phyloP scores from a whole-genome alignment of 129 eudicot species.

The Chrysanthemum makinoi region DNA sequence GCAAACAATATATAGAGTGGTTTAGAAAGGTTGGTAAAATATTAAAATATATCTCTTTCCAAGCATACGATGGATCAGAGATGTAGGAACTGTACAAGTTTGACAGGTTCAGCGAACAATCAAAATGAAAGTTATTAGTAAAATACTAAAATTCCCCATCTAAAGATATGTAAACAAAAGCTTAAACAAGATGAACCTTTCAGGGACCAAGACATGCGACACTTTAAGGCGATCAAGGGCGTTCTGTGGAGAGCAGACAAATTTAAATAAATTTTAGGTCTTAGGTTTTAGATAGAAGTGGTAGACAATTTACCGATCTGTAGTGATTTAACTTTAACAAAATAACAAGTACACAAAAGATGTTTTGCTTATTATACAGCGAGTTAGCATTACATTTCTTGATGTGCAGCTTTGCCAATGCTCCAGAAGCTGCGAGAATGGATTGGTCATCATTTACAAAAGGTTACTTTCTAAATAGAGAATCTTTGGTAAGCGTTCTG shows the following conservation, averaged over 20 bases:
- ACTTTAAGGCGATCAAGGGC: background rate
- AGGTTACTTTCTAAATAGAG: constrained; percentile 81
- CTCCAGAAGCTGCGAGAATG: constrained; percentile 83
- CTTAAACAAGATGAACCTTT: background rate
- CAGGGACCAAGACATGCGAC: background rate
- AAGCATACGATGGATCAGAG: too few relatives aligned
- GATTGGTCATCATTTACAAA: constrained; percentile 94
- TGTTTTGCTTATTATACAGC: background rate
- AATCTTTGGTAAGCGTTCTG: constrained; percentile 61
- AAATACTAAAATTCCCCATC: too few relatives aligned
- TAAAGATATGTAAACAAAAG: background rate
- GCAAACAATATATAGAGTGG: too few relatives aligned
- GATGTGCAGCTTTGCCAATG: constrained; percentile 74
- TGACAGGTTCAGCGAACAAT: too few relatives aligned
- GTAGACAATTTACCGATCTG: background rate
- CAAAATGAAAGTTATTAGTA: too few relatives aligned
- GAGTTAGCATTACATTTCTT: background rate
- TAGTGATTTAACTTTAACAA: background rate
- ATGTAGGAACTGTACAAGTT: too few relatives aligned
- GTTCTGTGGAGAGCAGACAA: background rate
- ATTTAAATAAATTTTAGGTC: background rate
- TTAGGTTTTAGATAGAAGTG: background rate
- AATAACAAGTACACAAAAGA: background rate
- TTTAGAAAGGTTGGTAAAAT: too few relatives aligned
- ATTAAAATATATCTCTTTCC: too few relatives aligned